phyloP scores from a whole-genome alignment of 2,329 filamentous ascomycete genomes.

The Phialocephala sp. region DNA sequence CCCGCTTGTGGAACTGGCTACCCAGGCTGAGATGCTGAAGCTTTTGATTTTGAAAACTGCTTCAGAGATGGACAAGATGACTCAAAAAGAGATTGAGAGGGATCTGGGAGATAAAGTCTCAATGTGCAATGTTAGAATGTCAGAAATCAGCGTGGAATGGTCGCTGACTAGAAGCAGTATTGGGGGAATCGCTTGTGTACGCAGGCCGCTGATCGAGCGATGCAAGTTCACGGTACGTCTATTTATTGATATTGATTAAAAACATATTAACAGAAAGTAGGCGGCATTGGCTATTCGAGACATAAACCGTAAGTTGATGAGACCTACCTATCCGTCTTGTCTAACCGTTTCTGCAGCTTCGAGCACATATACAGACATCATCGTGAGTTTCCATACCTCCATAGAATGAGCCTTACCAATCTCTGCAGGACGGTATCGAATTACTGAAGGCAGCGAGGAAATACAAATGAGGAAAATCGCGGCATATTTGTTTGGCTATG shows the following conservation, averaged over 20 bases:
- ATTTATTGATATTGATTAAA: slow-evolving; percentile 22
- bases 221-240: slow-evolving; percentile 52
- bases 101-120: slow-evolving; percentile 65
- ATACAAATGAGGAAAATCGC: slow-evolving; percentile 71
- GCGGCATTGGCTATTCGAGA: slow-evolving; percentile 38
- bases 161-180: slow-evolving; percentile 68
- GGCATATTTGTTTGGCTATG: slow-evolving; percentile 58
- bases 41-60: slow-evolving; percentile 66
- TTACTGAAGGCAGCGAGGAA: slow-evolving; percentile 69
- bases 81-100: slow-evolving; percentile 55
- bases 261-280: slow-evolving; percentile 17
- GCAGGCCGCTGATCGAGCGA: slow-evolving; percentile 65
- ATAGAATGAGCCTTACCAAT: slow-evolving; percentile 1
- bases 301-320: slow-evolving; percentile 32
- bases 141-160: slow-evolving; percentile 76
- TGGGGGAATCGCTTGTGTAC: slow-evolving; percentile 66
- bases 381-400: slow-evolving; percentile 41
- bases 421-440: slow-evolving; percentile 55
- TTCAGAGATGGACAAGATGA: slow-evolving; percentile 63
- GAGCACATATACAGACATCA: slow-evolving; percentile 72
- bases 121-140: slow-evolving; percentile 64
- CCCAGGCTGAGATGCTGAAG: slow-evolving; percentile 66
- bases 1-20: slow-evolving; percentile 65
- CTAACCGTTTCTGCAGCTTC: slow-evolving; percentile 55
- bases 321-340: background rate